Evolutionary conservation across 805 yeast species (phyloP).

Genomic region (Grigorovia yakushimaensis): DNA sequence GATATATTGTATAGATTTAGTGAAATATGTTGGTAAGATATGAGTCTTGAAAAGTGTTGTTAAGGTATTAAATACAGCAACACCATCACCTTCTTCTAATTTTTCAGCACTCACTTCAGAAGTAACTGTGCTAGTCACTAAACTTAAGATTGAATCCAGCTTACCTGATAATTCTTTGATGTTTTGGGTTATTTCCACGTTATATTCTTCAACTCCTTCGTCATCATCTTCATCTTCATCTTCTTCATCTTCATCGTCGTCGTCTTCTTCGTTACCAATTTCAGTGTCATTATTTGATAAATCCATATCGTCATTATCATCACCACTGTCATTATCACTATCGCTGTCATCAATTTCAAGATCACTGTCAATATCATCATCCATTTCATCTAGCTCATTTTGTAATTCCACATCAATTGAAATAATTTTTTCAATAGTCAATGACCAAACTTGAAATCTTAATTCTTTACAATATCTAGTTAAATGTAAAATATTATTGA

Average conservation of each 20-base stretch:
- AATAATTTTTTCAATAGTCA: slow-evolving; percentile 69
- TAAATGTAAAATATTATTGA: slow-evolving; percentile 50
- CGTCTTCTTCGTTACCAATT: slow-evolving; percentile 25
- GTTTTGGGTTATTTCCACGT: slow-evolving; percentile 39
- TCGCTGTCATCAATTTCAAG: slow-evolving; percentile 28
- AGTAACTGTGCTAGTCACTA: slow-evolving; percentile 45
- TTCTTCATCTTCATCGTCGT: slow-evolving; percentile 28
- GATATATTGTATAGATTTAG: slow-evolving; percentile 78
- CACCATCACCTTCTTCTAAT: slow-evolving; percentile 52
- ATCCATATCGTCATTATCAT: slow-evolving; percentile 20
- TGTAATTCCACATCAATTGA: slow-evolving; percentile 88
- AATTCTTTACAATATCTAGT: slow-evolving; percentile 68
- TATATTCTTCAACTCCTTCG: slow-evolving; percentile 39
- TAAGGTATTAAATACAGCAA: slow-evolving; percentile 60
- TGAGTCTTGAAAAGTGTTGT: slow-evolving; percentile 71
- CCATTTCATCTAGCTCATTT: slow-evolving; percentile 76
- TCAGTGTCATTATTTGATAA: slow-evolving; percentile 22
- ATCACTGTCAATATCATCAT: slow-evolving; percentile 59
- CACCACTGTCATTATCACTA: slow-evolving; percentile 24
- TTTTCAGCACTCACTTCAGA: slow-evolving; percentile 40
- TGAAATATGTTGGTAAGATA: slow-evolving; percentile 83
- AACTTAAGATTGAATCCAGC: slow-evolving; percentile 57
- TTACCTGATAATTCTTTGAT: slow-evolving; percentile 49
- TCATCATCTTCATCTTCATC: slow-evolving; percentile 25
- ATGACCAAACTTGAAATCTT: slow-evolving; percentile 66